A percentile compares a stretch with the other conserved stretches of the same genome.
These are phyloP conservation scores for Daldinia bambusicola DNA, from an alignment of 495 filamentous ascomycete species.

Conservation along the genomic window DNA sequence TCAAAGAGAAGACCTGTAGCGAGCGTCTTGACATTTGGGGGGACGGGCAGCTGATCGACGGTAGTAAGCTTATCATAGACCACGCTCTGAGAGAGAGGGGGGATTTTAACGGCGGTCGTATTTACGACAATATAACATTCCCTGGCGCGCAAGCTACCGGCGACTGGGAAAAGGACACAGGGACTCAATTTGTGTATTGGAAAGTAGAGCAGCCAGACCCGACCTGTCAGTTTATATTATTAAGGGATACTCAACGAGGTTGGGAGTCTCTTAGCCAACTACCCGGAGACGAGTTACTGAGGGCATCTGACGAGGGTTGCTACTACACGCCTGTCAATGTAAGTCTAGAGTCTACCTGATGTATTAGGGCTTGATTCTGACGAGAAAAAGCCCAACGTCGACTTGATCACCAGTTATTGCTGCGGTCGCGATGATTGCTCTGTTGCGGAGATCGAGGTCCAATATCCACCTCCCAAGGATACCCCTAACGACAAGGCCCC, in stretches of 20 bases:
- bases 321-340: constrained; percentile 32
- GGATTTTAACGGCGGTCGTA: constrained; percentile 20
- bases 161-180: constrained; percentile 11
- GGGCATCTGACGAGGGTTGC: constrained; percentile 20
- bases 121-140: constrained; percentile 39
- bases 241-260: constrained; percentile 23
- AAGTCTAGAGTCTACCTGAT: constrained; percentile 8
- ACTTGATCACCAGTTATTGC: constrained; percentile 39
- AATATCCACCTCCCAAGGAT: not conserved
- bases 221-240: constrained; percentile 31
- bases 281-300: constrained; percentile 29
- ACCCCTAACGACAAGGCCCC: not conserved
- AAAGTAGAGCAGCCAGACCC: constrained; percentile 31
- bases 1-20: constrained; percentile 25
- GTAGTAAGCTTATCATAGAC: constrained; percentile 21
- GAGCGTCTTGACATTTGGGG: constrained; percentile 24
- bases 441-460: constrained; percentile 26
- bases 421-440: constrained; percentile 37
- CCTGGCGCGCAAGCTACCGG: constrained; percentile 21
- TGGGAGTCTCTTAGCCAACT: constrained; percentile 32
- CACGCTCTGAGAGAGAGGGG: constrained; percentile 24
- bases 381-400: constrained; percentile 20
- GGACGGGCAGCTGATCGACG: constrained; percentile 18
- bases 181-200: constrained; percentile 33
- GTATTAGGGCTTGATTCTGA: not conserved